Evolutionary conservation across 805 yeast genomes (phyloP).

Genomic region (Candida boidinii): DNA sequence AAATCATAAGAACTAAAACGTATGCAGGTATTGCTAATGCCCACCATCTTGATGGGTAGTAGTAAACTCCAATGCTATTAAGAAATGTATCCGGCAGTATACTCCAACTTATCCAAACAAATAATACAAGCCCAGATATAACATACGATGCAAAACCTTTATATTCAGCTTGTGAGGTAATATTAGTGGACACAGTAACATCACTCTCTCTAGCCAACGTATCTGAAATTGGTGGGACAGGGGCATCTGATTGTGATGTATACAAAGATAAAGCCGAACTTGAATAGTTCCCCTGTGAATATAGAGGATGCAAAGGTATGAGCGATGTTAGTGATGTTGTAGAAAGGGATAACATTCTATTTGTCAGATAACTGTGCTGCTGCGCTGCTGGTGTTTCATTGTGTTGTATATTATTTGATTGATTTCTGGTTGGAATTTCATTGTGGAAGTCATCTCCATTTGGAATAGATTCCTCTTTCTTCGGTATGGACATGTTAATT

Average conservation of each 20-base stretch:
- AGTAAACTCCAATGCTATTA: conserved; percentile 46
- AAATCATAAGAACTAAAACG: conserved; percentile 62
- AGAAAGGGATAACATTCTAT: conserved; percentile 22
- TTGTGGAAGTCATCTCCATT: too few relatives aligned
- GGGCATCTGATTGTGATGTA: conserved; percentile 5
- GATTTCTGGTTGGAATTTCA: too few relatives aligned
- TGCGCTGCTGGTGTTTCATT: conserved; percentile 3
- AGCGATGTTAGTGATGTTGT: conserved; percentile 23
- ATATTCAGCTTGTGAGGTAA: conserved; percentile 64
- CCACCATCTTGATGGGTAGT: conserved; percentile 91
- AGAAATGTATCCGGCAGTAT: conserved; percentile 54
- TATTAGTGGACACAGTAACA: conserved; percentile 49
- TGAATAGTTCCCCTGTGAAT: conserved; percentile 13
- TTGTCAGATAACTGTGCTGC: conserved; percentile 12
- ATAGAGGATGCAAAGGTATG: conserved; percentile 19
- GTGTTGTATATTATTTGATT: too few relatives aligned
- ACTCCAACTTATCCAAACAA: conserved; percentile 66
- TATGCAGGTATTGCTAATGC: conserved; percentile 69
- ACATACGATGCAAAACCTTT: conserved; percentile 82
- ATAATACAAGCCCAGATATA: conserved; percentile 46
- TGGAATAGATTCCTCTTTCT: too few relatives aligned
- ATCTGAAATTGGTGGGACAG: conserved; percentile 32
- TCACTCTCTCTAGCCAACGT: conserved; percentile 57
- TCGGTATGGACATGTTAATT: too few relatives aligned
- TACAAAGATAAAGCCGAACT: conserved; percentile 9